Conservation (phyloP, 805 yeast genomes). For the Suhomyces vadensis region DNA sequence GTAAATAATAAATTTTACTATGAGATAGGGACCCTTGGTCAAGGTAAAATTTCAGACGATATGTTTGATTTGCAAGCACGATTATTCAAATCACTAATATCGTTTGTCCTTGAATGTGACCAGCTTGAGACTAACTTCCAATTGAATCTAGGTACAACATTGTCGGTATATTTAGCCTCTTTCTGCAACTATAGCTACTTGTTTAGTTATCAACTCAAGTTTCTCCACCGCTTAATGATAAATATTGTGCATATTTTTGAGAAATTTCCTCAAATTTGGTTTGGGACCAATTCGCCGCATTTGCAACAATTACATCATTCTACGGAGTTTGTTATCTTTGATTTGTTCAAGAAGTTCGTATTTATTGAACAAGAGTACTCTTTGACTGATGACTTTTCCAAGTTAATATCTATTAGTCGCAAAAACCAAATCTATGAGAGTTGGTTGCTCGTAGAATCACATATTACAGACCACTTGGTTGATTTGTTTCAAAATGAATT, state of each 20-base stretch:
- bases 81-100: not conserved
- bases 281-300: too few relatives aligned
- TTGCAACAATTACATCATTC: not conserved
- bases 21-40: not conserved
- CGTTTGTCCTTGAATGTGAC: not conserved
- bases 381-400: not conserved
- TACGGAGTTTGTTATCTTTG: not conserved
- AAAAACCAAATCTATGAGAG: not conserved
- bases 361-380: not conserved
- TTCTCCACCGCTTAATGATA: not conserved
- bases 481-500: not conserved
- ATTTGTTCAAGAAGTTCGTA: not conserved
- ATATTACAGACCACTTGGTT: not conserved
- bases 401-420: not conserved
- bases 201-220: not conserved
- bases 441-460: not conserved
- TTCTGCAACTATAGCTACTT: not conserved
- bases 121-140: not conserved
- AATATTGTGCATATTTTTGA: not conserved
- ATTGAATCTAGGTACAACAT: not conserved
- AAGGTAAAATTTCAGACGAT: not conserved
- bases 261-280: conserved; percentile 1
- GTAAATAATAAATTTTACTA: not conserved
- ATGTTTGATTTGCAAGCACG: not conserved
- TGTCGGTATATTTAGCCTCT: not conserved